Base-by-base conservation (phyloP, 768 basidiomycete species). In the Phylloporus sp. region DNA sequence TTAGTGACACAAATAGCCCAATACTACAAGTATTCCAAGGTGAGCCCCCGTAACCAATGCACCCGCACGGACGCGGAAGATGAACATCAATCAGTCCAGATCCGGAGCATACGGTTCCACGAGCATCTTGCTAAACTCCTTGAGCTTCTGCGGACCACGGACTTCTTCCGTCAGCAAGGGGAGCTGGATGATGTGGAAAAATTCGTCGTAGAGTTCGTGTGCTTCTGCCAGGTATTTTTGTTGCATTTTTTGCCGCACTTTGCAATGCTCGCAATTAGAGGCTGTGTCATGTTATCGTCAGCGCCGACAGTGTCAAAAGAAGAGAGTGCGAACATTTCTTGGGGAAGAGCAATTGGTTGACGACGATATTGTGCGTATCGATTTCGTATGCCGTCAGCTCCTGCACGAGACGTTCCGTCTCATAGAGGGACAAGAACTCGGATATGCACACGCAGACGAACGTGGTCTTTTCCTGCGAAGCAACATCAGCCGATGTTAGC, bases 401-500 rank as follows among this genome's bases (percentile, higher is more conserved):
- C 68, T 99, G 96, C 24, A 99, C 90, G 21, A 99, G 78, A 23
- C 96, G 88, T 68, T 99, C 96, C 22, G 96, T 99, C 74, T 99
- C 96, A 67, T 99, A 99, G 22, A 99, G 73, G 13, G 93, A 96
- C 56, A 98, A 71, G 78, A 99, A 98, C 67, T 98, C 95, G 42
- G 95, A 96, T 62, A 98, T 97, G 75, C 92, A 92, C 42, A 98
- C 95, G 60, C 96, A 97, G 58, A 99, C 87, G 60, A 99, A 99
- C 15, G 93, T 97, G 10, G 96, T 99, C 72, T 94, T 95, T 71
- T 99, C 96, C 90, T 94, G 42, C 2, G 17, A 36, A 29, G 14
- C 9, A 24, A 27, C 4, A 17, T 4, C 42, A 46, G 22, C 36
- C 18, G 28, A 23, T n/a, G 24, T 48, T 38, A 38, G 22, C 7